A percentile compares a stretch with the other conserved stretches of the same genome.
Evolutionary conservation across 768 basidiomycete species (phyloP).

Genomic region (Pleurotus sapidus): DNA sequence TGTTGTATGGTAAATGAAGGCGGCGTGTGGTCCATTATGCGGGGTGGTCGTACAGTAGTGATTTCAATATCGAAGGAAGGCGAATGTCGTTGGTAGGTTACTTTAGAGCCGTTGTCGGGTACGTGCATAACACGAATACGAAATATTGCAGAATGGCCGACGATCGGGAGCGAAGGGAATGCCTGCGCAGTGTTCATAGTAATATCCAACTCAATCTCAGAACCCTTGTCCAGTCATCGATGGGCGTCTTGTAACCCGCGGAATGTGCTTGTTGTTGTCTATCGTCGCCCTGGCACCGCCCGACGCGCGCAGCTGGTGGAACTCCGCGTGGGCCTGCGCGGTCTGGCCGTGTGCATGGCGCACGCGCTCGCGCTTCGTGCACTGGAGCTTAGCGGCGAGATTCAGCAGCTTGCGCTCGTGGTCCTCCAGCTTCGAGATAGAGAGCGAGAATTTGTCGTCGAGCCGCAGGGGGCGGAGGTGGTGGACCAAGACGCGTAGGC

Average conservation of each 20-base stretch:
- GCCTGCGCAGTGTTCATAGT: no score
- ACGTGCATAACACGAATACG: no score
- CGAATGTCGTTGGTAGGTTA: no score
- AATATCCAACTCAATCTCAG: neutral
- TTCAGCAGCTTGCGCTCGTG: conserved; percentile 36
- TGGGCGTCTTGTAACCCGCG: neutral
- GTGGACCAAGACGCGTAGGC: conserved; percentile 6
- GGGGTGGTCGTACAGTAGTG: no score
- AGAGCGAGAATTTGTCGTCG: conserved; percentile 19
- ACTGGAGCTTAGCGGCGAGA: conserved; percentile 34
- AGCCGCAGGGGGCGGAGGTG: conserved; percentile 9
- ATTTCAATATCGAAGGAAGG: no score
- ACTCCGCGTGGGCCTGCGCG: neutral
- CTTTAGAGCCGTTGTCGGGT: no score
- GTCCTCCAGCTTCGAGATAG: conserved; percentile 32
- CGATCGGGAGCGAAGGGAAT: no score
- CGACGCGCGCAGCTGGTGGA: neutral
- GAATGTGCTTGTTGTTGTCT: neutral
- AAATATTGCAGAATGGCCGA: no score
- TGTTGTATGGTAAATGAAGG: no score
- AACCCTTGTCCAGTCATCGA: neutral
- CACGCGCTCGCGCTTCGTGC: conserved; percentile 12
- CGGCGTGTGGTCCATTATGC: no score
- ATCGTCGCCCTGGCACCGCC: neutral
- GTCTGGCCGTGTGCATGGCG: neutral